Conservation (phyloP, 139 green algal species). For the Chlamydomonas applanata region DNA sequence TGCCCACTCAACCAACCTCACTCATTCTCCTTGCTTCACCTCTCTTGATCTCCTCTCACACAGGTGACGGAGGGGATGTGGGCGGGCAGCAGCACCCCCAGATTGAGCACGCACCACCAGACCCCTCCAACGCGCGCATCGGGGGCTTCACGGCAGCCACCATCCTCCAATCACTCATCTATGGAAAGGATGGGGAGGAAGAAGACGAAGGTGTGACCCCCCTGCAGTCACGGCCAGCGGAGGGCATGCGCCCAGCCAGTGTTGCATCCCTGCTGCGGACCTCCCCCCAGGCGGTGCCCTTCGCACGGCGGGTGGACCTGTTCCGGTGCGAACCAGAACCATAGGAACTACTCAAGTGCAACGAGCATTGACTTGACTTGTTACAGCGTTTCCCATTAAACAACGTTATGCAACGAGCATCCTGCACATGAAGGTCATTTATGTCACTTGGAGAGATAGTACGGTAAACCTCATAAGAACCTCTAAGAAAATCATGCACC, state of each 20-base stretch:
- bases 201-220: neutral
- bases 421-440: no score
- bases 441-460: no score
- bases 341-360: no score
- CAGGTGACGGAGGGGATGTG: neutral
- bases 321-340: constrained; percentile 48
- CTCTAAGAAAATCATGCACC: no score
- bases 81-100: neutral
- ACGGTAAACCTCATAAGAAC: no score
- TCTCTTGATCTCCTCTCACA: no score
- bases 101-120: neutral
- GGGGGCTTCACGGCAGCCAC: constrained; percentile 35
- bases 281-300: constrained; percentile 72
- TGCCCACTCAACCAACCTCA: no score
- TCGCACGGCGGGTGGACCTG: constrained; percentile 56
- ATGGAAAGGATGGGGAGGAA: constrained; percentile 3
- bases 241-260: constrained; percentile 30
- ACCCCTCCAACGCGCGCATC: constrained; percentile 18
- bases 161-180: constrained; percentile 20
- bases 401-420: no score
- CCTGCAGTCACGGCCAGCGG: no score
- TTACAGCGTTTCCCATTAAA: no score
- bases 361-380: no score
- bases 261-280: constrained; percentile 55
- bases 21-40: no score